A percentile compares a stretch with the other conserved stretches of the same genome.
Evolutionary conservation across 2,329 filamentous ascomycete genomes (phyloP).

Genomic region (Neonectria hederae): DNA sequence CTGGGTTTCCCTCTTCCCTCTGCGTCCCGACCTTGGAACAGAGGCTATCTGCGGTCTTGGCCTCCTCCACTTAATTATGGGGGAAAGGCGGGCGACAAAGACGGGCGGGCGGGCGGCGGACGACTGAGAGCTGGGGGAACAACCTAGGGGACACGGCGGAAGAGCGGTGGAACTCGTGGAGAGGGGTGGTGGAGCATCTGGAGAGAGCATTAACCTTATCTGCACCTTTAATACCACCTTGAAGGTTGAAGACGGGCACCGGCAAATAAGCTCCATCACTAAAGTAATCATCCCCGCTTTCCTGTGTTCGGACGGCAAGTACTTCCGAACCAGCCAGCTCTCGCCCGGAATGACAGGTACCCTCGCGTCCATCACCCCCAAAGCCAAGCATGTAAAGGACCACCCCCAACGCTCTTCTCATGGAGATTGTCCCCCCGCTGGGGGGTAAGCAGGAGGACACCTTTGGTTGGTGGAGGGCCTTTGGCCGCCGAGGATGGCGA

Average conservation of each 20-base stretch:
- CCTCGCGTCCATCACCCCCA: no score
- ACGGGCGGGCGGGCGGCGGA: conserved; percentile 5
- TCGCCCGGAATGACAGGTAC: neutral
- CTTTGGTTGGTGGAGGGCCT: neutral
- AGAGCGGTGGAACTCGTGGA: conserved; percentile 3
- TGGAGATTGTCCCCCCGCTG: conserved; percentile 14
- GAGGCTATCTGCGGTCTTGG: no score
- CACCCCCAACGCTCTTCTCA: conserved; percentile 1
- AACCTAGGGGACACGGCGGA: neutral
- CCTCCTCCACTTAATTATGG: neutral
- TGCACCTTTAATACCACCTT: conserved; percentile 20
- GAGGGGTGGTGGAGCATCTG: neutral
- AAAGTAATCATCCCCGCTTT: neutral
- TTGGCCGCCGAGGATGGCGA: neutral
- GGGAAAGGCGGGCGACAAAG: neutral
- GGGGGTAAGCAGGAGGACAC: conserved; percentile 11
- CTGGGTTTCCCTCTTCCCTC: neutral
- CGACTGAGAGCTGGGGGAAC: no score
- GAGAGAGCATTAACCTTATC: conserved; percentile 29
- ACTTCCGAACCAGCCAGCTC: neutral
- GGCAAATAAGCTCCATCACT: neutral
- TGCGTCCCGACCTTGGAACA: no score
- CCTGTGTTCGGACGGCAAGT: conserved; percentile 1
- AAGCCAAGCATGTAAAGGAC: conserved; percentile 1
- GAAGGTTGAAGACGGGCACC: neutral